Evolutionary conservation across 352 stramenopile species (phyloP).

Genomic region (Phytophthora macrochlamydospora): DNA sequence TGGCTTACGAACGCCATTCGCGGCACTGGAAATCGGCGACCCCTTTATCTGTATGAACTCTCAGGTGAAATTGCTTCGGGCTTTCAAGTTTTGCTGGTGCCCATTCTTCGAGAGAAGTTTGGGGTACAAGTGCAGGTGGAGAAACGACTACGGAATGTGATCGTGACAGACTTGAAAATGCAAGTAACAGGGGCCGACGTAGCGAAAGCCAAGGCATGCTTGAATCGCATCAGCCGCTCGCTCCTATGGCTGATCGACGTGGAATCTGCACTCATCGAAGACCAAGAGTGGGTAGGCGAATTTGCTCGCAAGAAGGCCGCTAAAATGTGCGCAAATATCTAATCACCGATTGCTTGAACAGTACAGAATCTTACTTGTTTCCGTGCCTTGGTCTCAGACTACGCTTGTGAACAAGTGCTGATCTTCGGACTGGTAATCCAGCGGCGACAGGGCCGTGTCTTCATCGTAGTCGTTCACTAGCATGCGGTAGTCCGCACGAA

Average conservation of each 20-base stretch:
- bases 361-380: not conserved
- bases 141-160: constrained; percentile 61
- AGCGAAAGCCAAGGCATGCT: constrained; percentile 37
- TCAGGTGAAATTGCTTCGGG: constrained; percentile 64
- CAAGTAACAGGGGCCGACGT: constrained; percentile 35
- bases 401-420: constrained; percentile 49
- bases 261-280: constrained; percentile 46
- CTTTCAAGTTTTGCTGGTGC: constrained; percentile 67
- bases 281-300: constrained; percentile 43
- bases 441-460: constrained; percentile 40
- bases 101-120: constrained; percentile 61
- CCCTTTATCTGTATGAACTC: constrained; percentile 66
- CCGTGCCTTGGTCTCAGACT: constrained; percentile 16
- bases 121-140: constrained; percentile 63
- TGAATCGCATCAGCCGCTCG: constrained; percentile 61
- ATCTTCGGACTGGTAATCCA: constrained; percentile 43
- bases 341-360: constrained; percentile 13
- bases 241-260: constrained; percentile 59
- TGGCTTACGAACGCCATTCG: constrained; percentile 76
- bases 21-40: constrained; percentile 49
- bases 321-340: constrained; percentile 41
- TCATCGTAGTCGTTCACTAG: constrained; percentile 43
- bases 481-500: constrained; percentile 69
- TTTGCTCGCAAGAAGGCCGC: constrained; percentile 41
- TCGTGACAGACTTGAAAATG: constrained; percentile 68